Conservation (phyloP, 176 grass and related monocot species). For the Musa beccarii region DNA sequence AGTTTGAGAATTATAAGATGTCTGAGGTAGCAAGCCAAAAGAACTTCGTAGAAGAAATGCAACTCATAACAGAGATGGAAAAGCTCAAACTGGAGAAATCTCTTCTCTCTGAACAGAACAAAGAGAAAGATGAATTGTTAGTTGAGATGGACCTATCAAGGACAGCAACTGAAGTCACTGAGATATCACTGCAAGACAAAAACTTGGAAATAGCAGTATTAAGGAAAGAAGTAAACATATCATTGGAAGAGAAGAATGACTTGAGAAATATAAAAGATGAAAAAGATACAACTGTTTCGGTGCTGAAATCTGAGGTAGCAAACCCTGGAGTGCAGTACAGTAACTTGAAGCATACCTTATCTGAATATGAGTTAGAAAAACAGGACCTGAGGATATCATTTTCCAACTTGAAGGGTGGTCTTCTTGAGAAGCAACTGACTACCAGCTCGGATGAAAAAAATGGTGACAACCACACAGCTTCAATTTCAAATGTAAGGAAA, state of each 20-base stretch:
- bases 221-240: slow-evolving; percentile 35
- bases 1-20: slow-evolving; percentile 60
- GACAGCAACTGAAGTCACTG: slow-evolving; percentile 29
- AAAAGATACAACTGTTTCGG: slow-evolving; percentile 36
- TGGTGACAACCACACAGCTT: no score
- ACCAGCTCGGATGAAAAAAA: no score
- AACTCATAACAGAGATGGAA: slow-evolving; percentile 40
- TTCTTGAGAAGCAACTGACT: no score
- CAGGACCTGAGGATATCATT: not conserved
- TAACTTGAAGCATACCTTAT: not conserved
- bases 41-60: slow-evolving; percentile 46
- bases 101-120: slow-evolving; percentile 31
- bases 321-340: slow-evolving; percentile 40
- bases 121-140: slow-evolving; percentile 50
- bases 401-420: no score
- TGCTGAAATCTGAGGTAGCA: slow-evolving; percentile 47
- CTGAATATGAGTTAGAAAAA: not conserved
- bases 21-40: slow-evolving; percentile 43
- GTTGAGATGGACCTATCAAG: slow-evolving; percentile 18
- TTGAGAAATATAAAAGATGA: slow-evolving; percentile 37
- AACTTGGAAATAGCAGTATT: slow-evolving; percentile 37
- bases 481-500: no score
- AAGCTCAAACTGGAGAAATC: slow-evolving; percentile 51
- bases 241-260: slow-evolving; percentile 40
- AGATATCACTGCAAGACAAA: slow-evolving; percentile 42